Conservation (phyloP, 371 early-diverging fungal genomes). For the Saksenaea oblongispora region DNA sequence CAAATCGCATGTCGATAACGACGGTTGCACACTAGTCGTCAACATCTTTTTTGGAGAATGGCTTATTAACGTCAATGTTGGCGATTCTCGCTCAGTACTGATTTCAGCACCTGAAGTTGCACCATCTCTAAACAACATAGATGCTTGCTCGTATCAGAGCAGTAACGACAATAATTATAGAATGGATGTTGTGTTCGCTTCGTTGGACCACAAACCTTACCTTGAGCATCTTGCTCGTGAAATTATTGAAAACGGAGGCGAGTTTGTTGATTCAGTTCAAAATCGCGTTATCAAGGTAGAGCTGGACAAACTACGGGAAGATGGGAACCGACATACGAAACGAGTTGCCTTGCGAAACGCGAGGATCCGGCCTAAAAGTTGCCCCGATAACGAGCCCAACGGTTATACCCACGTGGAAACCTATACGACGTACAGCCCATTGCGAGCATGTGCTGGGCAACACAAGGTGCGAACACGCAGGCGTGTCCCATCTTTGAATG, state of each 20-base stretch:
- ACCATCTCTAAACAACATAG: neutral
- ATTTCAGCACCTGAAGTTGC: constrained; percentile 48
- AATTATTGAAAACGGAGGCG: constrained; percentile 66
- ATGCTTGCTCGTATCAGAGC: constrained; percentile 12
- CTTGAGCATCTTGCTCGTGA: constrained; percentile 65
- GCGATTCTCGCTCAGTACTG: constrained; percentile 79
- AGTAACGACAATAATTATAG: constrained; percentile 40
- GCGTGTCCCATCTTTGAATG: constrained; percentile 56
- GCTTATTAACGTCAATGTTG: constrained; percentile 80
- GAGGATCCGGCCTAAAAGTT: constrained; percentile 55
- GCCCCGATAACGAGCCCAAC: constrained; percentile 6
- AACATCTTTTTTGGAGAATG: constrained; percentile 74
- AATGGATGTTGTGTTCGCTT: constrained; percentile 65
- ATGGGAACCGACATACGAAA: constrained; percentile 53
- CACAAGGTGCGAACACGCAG: constrained; percentile 41
- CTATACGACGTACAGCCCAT: neutral
- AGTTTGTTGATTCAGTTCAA: constrained; percentile 67
- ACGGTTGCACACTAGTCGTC: constrained; percentile 80
- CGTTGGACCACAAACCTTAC: constrained; percentile 68
- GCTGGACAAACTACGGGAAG: constrained; percentile 46
- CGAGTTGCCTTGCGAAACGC: constrained; percentile 60
- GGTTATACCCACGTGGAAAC: neutral
- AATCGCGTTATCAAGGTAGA: constrained; percentile 65
- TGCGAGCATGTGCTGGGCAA: constrained; percentile 17
- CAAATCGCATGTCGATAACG: constrained; percentile 55